Percentiles rank a stretch among this genome's conserved stretches.
These are phyloP conservation scores for Dorcoceras hygrometricum DNA, from an alignment of 257 asterid genomes.

Conservation along the genomic window DNA sequence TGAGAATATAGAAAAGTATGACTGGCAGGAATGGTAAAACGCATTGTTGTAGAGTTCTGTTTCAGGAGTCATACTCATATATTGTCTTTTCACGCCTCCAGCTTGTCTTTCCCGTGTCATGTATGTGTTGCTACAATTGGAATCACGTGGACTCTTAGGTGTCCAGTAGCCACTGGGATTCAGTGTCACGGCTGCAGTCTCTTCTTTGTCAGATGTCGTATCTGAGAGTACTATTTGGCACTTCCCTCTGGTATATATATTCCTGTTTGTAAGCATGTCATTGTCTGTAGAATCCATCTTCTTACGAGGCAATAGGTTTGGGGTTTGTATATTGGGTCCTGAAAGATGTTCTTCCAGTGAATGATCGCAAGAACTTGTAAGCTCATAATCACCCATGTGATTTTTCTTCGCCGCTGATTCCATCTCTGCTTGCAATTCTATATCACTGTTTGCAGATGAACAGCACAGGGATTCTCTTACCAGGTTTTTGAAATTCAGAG, in stretches of 20 bases:
- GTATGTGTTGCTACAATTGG: constrained; percentile 40
- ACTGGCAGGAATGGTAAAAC: constrained; percentile 46
- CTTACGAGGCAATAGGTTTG: constrained; percentile 27
- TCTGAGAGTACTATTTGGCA: constrained; percentile 68
- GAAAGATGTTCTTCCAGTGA: constrained; percentile 26
- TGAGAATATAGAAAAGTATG: constrained; percentile 33
- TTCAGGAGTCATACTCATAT: constrained; percentile 28
- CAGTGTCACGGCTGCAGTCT: constrained; percentile 30
- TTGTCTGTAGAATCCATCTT: constrained; percentile 30
- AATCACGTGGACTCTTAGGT: constrained; percentile 33
- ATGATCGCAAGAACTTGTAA: constrained; percentile 26
- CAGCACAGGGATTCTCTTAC: neutral
- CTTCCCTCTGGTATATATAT: constrained; percentile 47
- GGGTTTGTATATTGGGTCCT: constrained; percentile 30
- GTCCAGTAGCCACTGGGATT: constrained; percentile 25
- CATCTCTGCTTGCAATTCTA: neutral
- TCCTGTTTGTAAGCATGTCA: constrained; percentile 28
- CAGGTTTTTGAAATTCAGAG: neutral
- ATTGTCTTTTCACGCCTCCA: constrained; percentile 49
- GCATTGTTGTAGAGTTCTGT: constrained; percentile 41
- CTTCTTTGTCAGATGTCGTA: constrained; percentile 64
- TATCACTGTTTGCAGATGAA: neutral
- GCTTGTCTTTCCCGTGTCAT: constrained; percentile 41
- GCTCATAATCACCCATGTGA: constrained; percentile 10
- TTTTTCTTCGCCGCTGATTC: neutral